These are phyloP conservation scores for Triglochin maritima DNA, from an alignment of 106 monocot species.

Conservation along the genomic window DNA sequence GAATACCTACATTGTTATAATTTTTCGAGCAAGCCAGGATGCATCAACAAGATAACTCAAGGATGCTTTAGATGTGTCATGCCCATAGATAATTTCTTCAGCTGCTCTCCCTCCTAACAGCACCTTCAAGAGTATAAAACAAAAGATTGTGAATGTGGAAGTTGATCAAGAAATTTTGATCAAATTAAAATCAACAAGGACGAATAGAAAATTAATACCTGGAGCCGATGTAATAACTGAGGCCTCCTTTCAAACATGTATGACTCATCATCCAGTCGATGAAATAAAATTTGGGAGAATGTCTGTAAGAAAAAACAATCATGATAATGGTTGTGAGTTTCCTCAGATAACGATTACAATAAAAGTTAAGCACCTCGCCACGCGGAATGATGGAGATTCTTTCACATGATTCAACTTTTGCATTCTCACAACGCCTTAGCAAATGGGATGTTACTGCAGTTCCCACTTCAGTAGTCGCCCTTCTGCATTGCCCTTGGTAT, in stretches of 20 bases:
- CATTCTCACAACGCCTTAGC: constrained; percentile 65
- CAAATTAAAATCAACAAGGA: background rate
- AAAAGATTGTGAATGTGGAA: background rate
- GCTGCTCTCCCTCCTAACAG: constrained; percentile 75
- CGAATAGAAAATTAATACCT: constrained; percentile 18
- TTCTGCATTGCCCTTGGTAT: constrained; percentile 72
- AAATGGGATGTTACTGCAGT: constrained; percentile 74
- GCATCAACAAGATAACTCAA: constrained; percentile 74
- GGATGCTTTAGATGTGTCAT: constrained; percentile 71
- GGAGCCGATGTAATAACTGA: constrained; percentile 77
- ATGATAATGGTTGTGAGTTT: background rate
- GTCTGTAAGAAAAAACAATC: constrained; percentile 29
- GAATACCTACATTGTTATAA: constrained; percentile 44
- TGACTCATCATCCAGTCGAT: constrained; percentile 70
- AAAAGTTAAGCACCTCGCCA: constrained; percentile 38
- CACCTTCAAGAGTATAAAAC: constrained; percentile 28
- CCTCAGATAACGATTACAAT: background rate
- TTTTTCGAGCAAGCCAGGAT: constrained; percentile 82
- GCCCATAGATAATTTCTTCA: constrained; percentile 75
- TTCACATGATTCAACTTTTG: constrained; percentile 67
- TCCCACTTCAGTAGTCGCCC: constrained; percentile 69
- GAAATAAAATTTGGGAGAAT: constrained; percentile 77
- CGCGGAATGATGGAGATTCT: constrained; percentile 79
- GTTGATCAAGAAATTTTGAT: too few relatives aligned
- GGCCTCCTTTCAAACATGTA: constrained; percentile 78